Evolutionary conservation across 208 protist genomes (phyloP).

Genomic region (Phytomonas francai): DNA sequence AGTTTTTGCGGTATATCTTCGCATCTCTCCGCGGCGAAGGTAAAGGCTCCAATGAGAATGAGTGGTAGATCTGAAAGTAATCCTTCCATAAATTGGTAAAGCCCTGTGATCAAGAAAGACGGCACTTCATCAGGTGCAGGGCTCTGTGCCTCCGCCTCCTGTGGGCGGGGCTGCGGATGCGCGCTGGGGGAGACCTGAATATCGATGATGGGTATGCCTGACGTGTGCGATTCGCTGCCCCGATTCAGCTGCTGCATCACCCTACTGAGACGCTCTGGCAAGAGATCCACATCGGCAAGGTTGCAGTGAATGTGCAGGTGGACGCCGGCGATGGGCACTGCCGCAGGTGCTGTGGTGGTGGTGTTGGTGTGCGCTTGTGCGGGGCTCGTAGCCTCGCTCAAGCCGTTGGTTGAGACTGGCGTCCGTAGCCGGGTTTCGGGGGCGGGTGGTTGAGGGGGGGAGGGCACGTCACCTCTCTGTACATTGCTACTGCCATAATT

Average conservation of each 20-base stretch:
- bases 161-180: not conserved
- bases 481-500: not conserved
- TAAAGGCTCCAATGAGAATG: not conserved
- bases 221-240: not conserved
- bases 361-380: not conserved
- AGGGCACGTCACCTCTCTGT: not conserved
- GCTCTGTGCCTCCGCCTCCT: not conserved
- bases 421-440: not conserved
- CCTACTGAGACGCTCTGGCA: constrained; percentile 42
- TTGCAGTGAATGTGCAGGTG: constrained; percentile 73
- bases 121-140: not conserved
- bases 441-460: not conserved
- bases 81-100: not conserved
- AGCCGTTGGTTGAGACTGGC: not conserved
- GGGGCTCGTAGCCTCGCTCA: not conserved
- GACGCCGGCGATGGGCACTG: constrained; percentile 19
- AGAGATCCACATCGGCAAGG: constrained; percentile 43
- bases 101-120: not conserved
- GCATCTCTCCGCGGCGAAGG: not conserved
- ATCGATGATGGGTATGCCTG: not conserved
- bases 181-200: constrained; percentile 11
- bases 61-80: not conserved
- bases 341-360: constrained; percentile 8
- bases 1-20: not conserved
- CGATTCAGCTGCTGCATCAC: constrained; percentile 22